A percentile compares a stretch with the other conserved stretches of the same genome.
phyloP scores from a whole-genome alignment of 2,329 filamentous ascomycete species.

The Hortaea sp. region DNA sequence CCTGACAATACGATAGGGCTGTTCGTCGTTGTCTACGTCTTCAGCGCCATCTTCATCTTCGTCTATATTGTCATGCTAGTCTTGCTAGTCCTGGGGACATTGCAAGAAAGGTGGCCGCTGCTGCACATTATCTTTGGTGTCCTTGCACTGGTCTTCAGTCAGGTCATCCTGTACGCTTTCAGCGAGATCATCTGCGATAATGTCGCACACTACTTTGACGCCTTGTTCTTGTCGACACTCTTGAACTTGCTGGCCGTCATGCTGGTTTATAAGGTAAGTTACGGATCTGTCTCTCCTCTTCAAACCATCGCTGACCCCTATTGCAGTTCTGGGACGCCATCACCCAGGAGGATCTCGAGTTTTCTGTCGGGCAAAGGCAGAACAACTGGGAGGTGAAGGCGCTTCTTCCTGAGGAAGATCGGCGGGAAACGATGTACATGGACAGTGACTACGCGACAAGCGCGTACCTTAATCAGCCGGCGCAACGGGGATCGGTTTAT shows the following conservation, averaged over 20 bases:
- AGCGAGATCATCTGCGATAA: conserved; percentile 74
- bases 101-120: conserved; percentile 91
- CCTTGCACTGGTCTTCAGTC: conserved; percentile 83
- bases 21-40: conserved; percentile 82
- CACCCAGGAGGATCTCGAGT: conserved; percentile 95
- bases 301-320: background rate
- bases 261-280: conserved; percentile 94
- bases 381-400: conserved; percentile 99
- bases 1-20: conserved; percentile 80
- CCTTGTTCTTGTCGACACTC: conserved; percentile 84
- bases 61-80: conserved; percentile 84
- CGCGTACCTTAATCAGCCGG: conserved; percentile 2
- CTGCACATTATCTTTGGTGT: conserved; percentile 84
- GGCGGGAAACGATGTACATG: conserved; percentile 5
- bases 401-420: conserved; percentile 14
- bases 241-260: conserved; percentile 92
- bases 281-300: background rate
- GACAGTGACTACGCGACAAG: conserved; percentile 9
- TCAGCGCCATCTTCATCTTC: conserved; percentile 78
- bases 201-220: conserved; percentile 86
- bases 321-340: conserved; percentile 95
- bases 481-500: conserved; percentile 3
- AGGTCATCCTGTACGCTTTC: conserved; percentile 86
- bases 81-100: conserved; percentile 74
- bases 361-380: conserved; percentile 87